These are phyloP conservation scores for Tuber magnatum DNA, from an alignment of 495 filamentous ascomycete genomes.

Conservation along the genomic window DNA sequence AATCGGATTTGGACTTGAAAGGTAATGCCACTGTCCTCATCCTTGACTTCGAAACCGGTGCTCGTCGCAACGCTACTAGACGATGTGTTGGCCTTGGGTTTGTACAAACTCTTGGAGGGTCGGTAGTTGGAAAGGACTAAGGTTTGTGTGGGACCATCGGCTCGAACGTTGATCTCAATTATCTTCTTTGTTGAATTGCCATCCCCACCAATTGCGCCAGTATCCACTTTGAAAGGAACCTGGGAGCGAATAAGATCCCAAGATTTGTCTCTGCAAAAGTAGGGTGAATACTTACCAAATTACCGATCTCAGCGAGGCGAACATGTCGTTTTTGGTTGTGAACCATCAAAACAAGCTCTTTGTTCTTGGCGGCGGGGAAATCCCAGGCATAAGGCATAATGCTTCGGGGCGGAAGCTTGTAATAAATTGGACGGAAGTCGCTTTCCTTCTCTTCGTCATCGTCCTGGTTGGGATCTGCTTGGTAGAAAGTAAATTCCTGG, in stretches of 20 bases:
- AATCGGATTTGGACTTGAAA: slow-evolving; percentile 82
- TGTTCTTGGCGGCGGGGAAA: slow-evolving; percentile 92
- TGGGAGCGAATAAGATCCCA: not conserved
- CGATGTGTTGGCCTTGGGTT: slow-evolving; percentile 61
- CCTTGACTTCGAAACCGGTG: slow-evolving; percentile 84
- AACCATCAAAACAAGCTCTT: slow-evolving; percentile 75
- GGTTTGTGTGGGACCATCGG: slow-evolving; percentile 90
- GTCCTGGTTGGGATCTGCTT: slow-evolving; percentile 62
- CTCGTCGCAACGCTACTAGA: slow-evolving; percentile 44
- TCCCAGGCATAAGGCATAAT: slow-evolving; percentile 99
- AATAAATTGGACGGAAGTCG: slow-evolving; percentile 82
- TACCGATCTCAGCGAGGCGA: slow-evolving; percentile 92
- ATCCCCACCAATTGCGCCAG: slow-evolving; percentile 38
- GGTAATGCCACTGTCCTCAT: slow-evolving; percentile 72
- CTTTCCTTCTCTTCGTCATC: slow-evolving; percentile 80
- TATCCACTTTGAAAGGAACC: slow-evolving; percentile 43
- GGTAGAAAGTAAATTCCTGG: slow-evolving; percentile 89
- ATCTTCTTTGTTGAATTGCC: slow-evolving; percentile 57
- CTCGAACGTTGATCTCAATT: slow-evolving; percentile 91
- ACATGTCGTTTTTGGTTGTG: slow-evolving; percentile 78
- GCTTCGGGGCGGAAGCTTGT: slow-evolving; percentile 86
- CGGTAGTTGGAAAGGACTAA: slow-evolving; percentile 92
- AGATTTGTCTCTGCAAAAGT: not conserved
- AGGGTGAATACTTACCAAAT: slow-evolving; percentile 51
- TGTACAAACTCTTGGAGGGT: slow-evolving; percentile 86